Evolutionary conservation across 495 filamentous ascomycete species (phyloP).

Genomic region (Chlorociboria aeruginascens): DNA sequence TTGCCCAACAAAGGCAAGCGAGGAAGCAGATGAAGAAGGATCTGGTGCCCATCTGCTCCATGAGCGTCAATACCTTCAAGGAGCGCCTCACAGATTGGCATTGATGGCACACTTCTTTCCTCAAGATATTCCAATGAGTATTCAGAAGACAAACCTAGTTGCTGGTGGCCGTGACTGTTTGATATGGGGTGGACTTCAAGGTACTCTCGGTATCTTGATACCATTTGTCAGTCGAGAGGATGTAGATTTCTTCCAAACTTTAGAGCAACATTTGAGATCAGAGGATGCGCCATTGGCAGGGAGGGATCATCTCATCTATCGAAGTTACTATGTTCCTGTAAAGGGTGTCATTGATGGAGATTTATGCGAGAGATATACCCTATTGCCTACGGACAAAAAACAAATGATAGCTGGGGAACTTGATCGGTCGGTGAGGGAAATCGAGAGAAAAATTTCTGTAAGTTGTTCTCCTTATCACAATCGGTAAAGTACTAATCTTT

Average conservation of each 20-base stretch:
- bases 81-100: conserved; percentile 70
- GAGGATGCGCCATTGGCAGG: conserved; percentile 83
- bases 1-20: conserved; percentile 73
- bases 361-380: conserved; percentile 80
- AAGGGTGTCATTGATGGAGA: conserved; percentile 99
- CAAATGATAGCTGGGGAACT: conserved; percentile 88
- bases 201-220: conserved; percentile 83
- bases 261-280: conserved; percentile 73
- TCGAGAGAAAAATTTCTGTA: conserved; percentile 92
- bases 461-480: conserved; percentile 20
- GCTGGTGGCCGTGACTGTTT: conserved; percentile 85
- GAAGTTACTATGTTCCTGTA: conserved; percentile 92
- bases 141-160: conserved; percentile 82
- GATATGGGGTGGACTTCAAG: conserved; percentile 88
- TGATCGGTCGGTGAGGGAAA: conserved; percentile 79
- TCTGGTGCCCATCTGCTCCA: conserved; percentile 82
- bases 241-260: conserved; percentile 90
- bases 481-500: conserved; percentile 7
- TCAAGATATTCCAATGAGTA: conserved; percentile 82
- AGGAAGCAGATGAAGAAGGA: conserved; percentile 84
- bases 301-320: conserved; percentile 87
- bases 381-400: conserved; percentile 76
- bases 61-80: conserved; percentile 78
- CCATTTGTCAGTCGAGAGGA: conserved; percentile 86
- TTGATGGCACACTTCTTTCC: conserved; percentile 80